A percentile compares a stretch with the other conserved stretches of the same genome.
Evolutionary conservation across 495 filamentous ascomycete genomes (phyloP).

Genomic region (Aspergillus hancockii): DNA sequence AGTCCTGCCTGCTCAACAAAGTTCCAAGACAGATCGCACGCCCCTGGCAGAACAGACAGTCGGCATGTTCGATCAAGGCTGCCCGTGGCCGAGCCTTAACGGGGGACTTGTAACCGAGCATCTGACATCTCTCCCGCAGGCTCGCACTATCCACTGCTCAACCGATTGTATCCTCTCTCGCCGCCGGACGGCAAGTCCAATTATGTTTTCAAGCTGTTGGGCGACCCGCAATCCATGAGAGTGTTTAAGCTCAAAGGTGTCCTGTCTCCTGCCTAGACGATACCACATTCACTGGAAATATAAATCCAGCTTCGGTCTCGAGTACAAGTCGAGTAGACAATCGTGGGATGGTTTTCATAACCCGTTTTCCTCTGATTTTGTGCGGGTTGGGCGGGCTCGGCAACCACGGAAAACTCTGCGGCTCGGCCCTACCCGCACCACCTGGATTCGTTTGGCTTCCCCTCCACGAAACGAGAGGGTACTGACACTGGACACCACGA

Average conservation of each 20-base stretch:
- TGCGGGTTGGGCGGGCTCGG: not conserved
- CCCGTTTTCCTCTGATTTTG: slow-evolving; percentile 8
- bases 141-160: not conserved
- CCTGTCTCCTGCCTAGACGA: slow-evolving; percentile 8
- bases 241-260: slow-evolving; percentile 8
- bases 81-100: slow-evolving; percentile 3
- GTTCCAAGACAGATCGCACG: too few species aligned
- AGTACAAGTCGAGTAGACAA: slow-evolving; percentile 11
- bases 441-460: not conserved
- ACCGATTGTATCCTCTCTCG: slow-evolving; percentile 7
- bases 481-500: slow-evolving; percentile 8
- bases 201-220: slow-evolving; percentile 5
- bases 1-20: too few species aligned
- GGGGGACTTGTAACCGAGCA: not conserved
- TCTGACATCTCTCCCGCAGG: not conserved
- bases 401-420: slow-evolving; percentile 4
- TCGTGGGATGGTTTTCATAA: slow-evolving; percentile 9
- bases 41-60: too few species aligned
- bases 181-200: not conserved
- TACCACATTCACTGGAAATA: slow-evolving; percentile 2
- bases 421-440: not conserved
- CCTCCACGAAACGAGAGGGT: not conserved
- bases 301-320: slow-evolving; percentile 7
- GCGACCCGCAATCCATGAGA: not conserved
- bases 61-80: too few species aligned